A percentile compares a stretch with the other conserved stretches of the same genome.
These are phyloP conservation scores for Penicillium sp. DNA, from an alignment of 2,329 filamentous ascomycete genomes.

Conservation along the genomic window DNA sequence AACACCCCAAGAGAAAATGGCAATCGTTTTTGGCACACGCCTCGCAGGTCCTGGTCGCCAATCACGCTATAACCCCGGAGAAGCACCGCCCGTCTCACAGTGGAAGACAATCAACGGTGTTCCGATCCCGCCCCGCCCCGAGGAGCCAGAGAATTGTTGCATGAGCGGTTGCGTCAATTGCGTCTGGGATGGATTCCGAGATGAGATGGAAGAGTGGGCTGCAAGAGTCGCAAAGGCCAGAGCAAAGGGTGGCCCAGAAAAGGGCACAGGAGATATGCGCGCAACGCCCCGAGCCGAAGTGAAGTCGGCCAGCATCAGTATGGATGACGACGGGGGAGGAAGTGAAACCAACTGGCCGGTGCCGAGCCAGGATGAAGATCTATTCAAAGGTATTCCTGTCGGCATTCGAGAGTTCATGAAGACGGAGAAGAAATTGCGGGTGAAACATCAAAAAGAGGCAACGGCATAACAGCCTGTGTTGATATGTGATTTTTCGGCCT, in stretches of 20 bases:
- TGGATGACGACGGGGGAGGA: constrained; percentile 81
- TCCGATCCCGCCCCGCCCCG: constrained; percentile 78
- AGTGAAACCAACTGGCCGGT: constrained; percentile 69
- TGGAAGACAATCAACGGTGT: constrained; percentile 72
- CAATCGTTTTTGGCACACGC: constrained; percentile 80
- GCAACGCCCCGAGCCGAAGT: constrained; percentile 45
- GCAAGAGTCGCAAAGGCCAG: constrained; percentile 66
- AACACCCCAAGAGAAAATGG: constrained; percentile 54
- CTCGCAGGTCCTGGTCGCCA: constrained; percentile 72
- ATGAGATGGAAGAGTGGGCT: constrained; percentile 91
- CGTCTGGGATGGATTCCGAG: constrained; percentile 89
- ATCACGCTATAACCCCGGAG: constrained; percentile 58
- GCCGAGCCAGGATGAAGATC: constrained; percentile 55
- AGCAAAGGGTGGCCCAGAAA: constrained; percentile 35
- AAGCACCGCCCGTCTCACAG: constrained; percentile 62
- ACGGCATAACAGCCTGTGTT: constrained; percentile 15
- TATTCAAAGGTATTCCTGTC: constrained; percentile 82
- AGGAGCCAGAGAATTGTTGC: constrained; percentile 96
- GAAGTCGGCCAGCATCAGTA: constrained; percentile 59
- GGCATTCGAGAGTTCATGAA: constrained; percentile 98
- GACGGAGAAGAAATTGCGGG: constrained; percentile 86
- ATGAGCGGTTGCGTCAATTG: constrained; percentile 99
- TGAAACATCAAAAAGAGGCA: constrained; percentile 66
- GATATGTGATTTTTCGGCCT: background rate
- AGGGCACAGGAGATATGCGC: constrained; percentile 34